Evolutionary conservation across 108 stramenopile genomes (phyloP), one percentile per base, ranked within the genome.

Genomic region (Nitzschia putrida): DNA sequence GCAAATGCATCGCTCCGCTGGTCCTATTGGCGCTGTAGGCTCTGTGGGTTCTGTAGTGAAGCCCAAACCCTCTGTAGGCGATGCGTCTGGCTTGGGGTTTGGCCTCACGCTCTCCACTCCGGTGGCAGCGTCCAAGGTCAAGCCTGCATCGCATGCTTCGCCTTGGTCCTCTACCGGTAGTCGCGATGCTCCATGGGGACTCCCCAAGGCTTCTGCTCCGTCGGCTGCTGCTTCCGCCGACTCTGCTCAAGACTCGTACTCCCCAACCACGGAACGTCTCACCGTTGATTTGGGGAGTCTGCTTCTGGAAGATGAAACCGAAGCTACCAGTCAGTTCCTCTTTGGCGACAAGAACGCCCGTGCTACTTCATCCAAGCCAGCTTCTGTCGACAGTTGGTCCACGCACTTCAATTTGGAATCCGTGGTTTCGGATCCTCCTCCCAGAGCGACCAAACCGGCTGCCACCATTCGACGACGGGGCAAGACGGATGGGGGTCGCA

Each of bases 261-360:
- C 86, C 20, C 91, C 91, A 24, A 83, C 81, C 58, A 88, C 86
- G 0, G 71, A 89, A 29, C 78, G 87, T 18, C 77, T 93, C 64
- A 83, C 88, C 37, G 84, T 87, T 64, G 85, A 85, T 61, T 57
- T 93, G 34, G 91, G 85, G 21, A 88, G 85, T 40, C 66, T 93
- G 24, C 71, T 93, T 11, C 67, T 68, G 10, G 91, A 92, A 56
- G 91, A 92, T 42, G 88, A 92, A 43, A 85, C 68, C 16, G 66
- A 67, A 25, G 72, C 26, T 29, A 42, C 45, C 22, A 58, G 52
- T 51, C 66, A 66, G 38, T 57, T 67, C 34, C 50, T 71, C 18
- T 71, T 78, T 67, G 60, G 65, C 21, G 61, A 49, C 51, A 71
- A 54, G 29, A 4, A 4, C 29, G 29, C 29, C 4, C 29, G 29